Conservation (phyloP, 179 eudicot genomes). For the Silene noctiflora region DNA sequence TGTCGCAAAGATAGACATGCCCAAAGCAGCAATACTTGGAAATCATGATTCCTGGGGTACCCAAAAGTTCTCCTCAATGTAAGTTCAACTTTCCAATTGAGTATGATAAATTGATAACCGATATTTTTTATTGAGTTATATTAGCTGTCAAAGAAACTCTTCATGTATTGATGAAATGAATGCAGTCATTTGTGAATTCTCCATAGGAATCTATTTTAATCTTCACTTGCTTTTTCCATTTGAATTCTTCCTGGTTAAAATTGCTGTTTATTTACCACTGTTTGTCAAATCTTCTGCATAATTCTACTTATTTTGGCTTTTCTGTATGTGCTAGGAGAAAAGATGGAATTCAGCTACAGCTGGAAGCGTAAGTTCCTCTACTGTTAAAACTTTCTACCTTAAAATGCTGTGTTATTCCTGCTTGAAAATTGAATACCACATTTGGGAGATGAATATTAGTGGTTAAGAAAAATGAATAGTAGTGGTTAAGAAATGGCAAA, state of each 20-base stretch:
- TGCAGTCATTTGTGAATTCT: not conserved
- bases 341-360: slow-evolving; percentile 78
- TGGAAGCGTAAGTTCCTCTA: slow-evolving; percentile 52
- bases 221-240: not conserved
- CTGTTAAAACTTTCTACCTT: not conserved
- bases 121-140: not conserved
- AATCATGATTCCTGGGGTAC: slow-evolving; percentile 81
- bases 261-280: too few species aligned
- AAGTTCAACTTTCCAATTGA: not conserved
- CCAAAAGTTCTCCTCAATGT: slow-evolving; percentile 48
- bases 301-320: slow-evolving; percentile 17
- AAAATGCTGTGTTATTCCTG: slow-evolving; percentile 8
- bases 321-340: slow-evolving; percentile 48
- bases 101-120: not conserved
- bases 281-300: not conserved
- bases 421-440: not conserved
- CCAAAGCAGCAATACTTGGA: slow-evolving; percentile 78
- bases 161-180: not conserved
- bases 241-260: not conserved
- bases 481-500: too few species aligned
- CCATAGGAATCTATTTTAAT: not conserved
- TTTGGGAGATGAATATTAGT: too few species aligned
- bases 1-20: slow-evolving; percentile 49
- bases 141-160: not conserved
- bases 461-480: too few species aligned